These are phyloP conservation scores for Pseudogymnoascus sp. DNA, from an alignment of 2,329 filamentous ascomycete species.

Conservation along the genomic window DNA sequence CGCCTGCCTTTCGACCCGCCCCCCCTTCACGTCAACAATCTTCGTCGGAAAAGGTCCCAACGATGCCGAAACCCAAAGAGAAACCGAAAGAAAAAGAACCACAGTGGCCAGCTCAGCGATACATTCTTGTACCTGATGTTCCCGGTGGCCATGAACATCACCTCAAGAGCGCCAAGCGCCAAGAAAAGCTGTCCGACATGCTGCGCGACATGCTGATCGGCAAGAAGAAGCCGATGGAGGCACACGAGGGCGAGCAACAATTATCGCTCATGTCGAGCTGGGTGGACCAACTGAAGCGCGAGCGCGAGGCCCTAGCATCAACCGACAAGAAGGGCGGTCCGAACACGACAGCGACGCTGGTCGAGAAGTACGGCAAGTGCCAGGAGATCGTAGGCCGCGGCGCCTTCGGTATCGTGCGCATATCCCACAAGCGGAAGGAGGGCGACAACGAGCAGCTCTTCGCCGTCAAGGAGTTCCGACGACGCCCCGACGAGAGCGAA, in stretches of 20 bases:
- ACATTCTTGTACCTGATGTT: constrained; percentile 41
- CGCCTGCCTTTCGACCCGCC: constrained; percentile 21
- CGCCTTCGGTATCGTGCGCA: constrained; percentile 93
- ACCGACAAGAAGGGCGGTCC: constrained; percentile 68
- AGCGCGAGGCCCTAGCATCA: constrained; percentile 70
- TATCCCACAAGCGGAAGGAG: constrained; percentile 90
- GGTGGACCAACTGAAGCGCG: constrained; percentile 87
- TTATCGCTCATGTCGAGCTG: constrained; percentile 90
- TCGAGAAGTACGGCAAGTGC: constrained; percentile 97
- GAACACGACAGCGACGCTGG: constrained; percentile 68
- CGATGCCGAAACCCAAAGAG: constrained; percentile 23
- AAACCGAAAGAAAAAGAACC: constrained; percentile 20
- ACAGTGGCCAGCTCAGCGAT: constrained; percentile 35
- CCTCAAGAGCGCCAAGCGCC: constrained; percentile 80
- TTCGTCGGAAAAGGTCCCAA: constrained; percentile 16
- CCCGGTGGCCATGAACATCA: constrained; percentile 77
- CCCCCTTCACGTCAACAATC: constrained; percentile 26
- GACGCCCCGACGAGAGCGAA: constrained; percentile 84
- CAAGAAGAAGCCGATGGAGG: constrained; percentile 61
- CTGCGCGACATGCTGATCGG: constrained; percentile 75
- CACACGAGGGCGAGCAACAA: constrained; percentile 61
- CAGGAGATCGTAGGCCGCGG: constrained; percentile 94
- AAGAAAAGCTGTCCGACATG: constrained; percentile 92
- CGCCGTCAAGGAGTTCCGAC: constrained; percentile 95
- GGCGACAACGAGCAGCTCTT: constrained; percentile 82